Evolutionary conservation across 1,284 basidiomycete genomes (phyloP).

Genomic region (Flammula alnicola): DNA sequence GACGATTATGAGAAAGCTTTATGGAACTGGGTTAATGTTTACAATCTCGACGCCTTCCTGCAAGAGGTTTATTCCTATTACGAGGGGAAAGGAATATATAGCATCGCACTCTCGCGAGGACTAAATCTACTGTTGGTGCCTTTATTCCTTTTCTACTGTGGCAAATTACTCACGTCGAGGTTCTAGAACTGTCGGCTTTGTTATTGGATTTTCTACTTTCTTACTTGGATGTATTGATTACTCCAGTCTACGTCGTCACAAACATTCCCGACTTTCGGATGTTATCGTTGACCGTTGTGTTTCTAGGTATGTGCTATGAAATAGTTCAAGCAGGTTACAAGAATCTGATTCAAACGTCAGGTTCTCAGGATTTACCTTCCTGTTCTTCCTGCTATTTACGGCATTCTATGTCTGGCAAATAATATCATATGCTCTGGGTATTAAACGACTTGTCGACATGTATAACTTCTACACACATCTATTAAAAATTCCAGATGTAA

Average conservation of each 20-base stretch:
- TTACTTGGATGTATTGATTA: constrained; percentile 96
- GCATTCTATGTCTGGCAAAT: constrained; percentile 84
- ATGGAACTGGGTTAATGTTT: constrained; percentile 99
- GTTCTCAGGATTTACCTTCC: constrained; percentile 80
- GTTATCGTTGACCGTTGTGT: constrained; percentile 84
- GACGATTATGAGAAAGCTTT: constrained; percentile 89
- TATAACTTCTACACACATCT: constrained; percentile 89
- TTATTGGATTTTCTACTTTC: constrained; percentile 96
- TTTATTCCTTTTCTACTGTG: constrained; percentile 23
- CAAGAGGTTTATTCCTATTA: constrained; percentile 97
- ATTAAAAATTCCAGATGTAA: constrained; percentile 78
- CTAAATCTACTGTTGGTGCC: constrained; percentile 88
- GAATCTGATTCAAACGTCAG: constrained; percentile 41
- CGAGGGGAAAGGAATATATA: constrained; percentile 94
- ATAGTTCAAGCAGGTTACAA: not conserved
- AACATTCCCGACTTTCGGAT: constrained; percentile 72
- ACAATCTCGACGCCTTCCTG: constrained; percentile 93
- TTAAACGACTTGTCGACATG: constrained; percentile 86
- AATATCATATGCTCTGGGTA: constrained; percentile 62
- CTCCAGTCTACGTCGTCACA: constrained; percentile 68
- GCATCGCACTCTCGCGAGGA: constrained; percentile 86
- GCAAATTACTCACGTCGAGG: constrained; percentile 19
- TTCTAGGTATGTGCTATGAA: constrained; percentile 60
- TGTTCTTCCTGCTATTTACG: constrained; percentile 85
- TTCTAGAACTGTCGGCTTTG: constrained; percentile 91